Evolutionary conservation across 306 rosid species (phyloP), one percentile per base, ranked within the genome.

Genomic region (Citrullus colocynthis): DNA sequence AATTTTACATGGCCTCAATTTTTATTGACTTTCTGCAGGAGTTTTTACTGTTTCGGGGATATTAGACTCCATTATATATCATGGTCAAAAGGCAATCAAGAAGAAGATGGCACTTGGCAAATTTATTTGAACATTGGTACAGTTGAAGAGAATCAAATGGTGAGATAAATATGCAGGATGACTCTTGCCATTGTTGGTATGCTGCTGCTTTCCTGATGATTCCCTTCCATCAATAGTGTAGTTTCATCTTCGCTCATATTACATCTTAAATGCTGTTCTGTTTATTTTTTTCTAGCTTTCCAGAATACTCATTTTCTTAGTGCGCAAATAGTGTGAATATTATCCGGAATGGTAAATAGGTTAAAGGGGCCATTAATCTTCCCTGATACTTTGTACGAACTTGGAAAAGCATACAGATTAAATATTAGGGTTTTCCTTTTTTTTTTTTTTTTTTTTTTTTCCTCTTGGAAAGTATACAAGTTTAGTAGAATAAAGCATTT

Each of bases 31-130:
- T 74, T 66, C 64, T 70, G 36, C 90, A 95, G 98, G 99, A 74
- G 84, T 95, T 79, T 95, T 90, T 85, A 91, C 98, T 0, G 96
- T 95, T 76, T 95, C 99, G 21, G 99, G 98, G 73, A 95, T 95
- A 84, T 79, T 95, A 66, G 97, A 95, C 90, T 89, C 99, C 18
- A 91, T 95, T 74, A 80, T 95, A 88, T 95, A 95, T 87, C 99
- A 95, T 82, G 98, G 99, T 66, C 98, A 92, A 86, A 89, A 58
- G 86, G 97, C 97, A 72, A 90, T 95, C 80, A 91, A 91, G 89
- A 95, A 95, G 89, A 95, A 95, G 89, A 95, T 95, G 90, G 98
- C 91, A 85, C 81, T 95, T 11, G 97, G 99, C 41, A 95, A 95
- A 88, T 92, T 92, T 45, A 89, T 74, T 76, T 95, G 86, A 92